A percentile compares a stretch with the other conserved stretches of the same genome.
phyloP scores from a whole-genome alignment of 805 yeast species.

The Metschnikowia cerradonensis region DNA sequence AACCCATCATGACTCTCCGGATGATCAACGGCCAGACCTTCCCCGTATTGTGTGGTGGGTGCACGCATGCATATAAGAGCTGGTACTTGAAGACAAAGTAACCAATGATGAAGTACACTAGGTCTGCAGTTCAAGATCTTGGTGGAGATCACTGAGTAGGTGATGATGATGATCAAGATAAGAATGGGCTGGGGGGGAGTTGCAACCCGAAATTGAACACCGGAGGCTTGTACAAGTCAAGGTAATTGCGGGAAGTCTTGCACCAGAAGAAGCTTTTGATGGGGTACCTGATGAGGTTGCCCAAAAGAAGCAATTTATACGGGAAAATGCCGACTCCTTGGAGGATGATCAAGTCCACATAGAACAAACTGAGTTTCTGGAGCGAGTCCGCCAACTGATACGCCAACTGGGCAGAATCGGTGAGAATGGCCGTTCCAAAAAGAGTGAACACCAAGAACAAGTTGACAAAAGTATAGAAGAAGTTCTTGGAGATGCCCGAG shows the following conservation, averaged over 20 bases:
- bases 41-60: slow-evolving; percentile 95
- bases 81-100: slow-evolving; percentile 90
- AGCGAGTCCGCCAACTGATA: slow-evolving; percentile 79
- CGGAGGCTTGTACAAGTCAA: slow-evolving; percentile 80
- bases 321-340: slow-evolving; percentile 92
- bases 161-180: slow-evolving; percentile 76
- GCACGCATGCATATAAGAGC: slow-evolving; percentile 83
- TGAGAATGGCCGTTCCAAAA: slow-evolving; percentile 86
- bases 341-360: slow-evolving; percentile 77
- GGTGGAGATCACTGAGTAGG: slow-evolving; percentile 86
- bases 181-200: slow-evolving; percentile 88
- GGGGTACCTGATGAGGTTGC: slow-evolving; percentile 72
- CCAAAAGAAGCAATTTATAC: slow-evolving; percentile 74
- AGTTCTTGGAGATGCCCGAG: slow-evolving; percentile 86
- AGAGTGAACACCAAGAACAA: slow-evolving; percentile 90
- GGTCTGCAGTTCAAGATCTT: slow-evolving; percentile 81
- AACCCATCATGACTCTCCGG: slow-evolving; percentile 75
- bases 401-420: slow-evolving; percentile 88
- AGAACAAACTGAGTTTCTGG: slow-evolving; percentile 75
- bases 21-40: slow-evolving; percentile 92
- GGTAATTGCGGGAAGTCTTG: slow-evolving; percentile 79
- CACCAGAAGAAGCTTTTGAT: slow-evolving; percentile 51
- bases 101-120: slow-evolving; percentile 79
- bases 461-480: slow-evolving; percentile 90
- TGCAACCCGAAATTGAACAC: slow-evolving; percentile 86